Percentiles rank a stretch among this genome's conserved stretches.
Conservation (phyloP, 2,329 filamentous ascomycete species). For the Aspergillus versicolor region DNA sequence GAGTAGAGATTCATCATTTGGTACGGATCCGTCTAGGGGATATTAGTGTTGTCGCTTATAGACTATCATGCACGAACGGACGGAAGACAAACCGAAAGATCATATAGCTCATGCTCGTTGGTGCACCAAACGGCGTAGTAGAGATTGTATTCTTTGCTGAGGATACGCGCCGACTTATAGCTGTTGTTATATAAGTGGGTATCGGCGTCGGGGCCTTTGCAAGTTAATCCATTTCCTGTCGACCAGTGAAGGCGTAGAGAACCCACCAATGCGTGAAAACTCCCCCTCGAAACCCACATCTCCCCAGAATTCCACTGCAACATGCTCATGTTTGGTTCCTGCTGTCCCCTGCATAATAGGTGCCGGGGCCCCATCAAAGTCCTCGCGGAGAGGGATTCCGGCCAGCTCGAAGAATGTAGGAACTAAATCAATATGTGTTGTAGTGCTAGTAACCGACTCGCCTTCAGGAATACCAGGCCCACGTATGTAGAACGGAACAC, state of each 20-base stretch:
- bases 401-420: constrained; percentile 55
- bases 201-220: background rate
- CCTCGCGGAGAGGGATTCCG: constrained; percentile 36
- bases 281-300: constrained; percentile 17
- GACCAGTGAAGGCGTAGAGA: background rate
- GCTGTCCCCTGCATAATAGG: constrained; percentile 18
- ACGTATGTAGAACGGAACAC: constrained; percentile 10
- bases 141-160: constrained; percentile 36
- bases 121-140: constrained; percentile 45
- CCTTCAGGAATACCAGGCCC: background rate
- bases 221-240: background rate
- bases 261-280: constrained; percentile 26
- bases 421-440: constrained; percentile 49
- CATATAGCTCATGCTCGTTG: constrained; percentile 44
- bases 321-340: constrained; percentile 47
- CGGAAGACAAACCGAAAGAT: constrained; percentile 28
- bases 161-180: constrained; percentile 40
- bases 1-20: constrained; percentile 37
- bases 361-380: constrained; percentile 57
- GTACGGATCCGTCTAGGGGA: constrained; percentile 34
- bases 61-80: background rate
- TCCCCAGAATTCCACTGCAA: constrained; percentile 60
- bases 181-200: constrained; percentile 33
- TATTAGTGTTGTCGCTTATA: background rate
- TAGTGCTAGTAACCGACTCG: background rate